A percentile compares a stretch with the other conserved stretches of the same genome.
Conservation (phyloP, 108 stramenopile genomes). For the Discostella pseudostelligera region DNA sequence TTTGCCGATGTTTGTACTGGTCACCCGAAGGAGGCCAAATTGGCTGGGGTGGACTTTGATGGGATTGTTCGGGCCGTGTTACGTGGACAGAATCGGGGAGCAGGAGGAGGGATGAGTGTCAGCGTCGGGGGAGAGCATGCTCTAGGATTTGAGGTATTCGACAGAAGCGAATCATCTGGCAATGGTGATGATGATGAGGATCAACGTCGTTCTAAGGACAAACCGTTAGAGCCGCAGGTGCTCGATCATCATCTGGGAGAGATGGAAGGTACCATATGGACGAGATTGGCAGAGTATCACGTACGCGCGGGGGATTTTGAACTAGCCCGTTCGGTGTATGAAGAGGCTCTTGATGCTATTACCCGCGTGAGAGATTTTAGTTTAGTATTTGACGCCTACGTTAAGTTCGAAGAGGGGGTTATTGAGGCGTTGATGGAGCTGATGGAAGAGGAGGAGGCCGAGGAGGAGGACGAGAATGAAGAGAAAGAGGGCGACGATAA, state of each 20-base stretch:
- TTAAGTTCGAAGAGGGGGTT: slow-evolving; percentile 93
- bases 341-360: slow-evolving; percentile 89
- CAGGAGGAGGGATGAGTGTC: slow-evolving; percentile 7
- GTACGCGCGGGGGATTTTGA: slow-evolving; percentile 96
- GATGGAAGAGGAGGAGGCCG: slow-evolving; percentile 74
- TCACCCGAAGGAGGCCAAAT: slow-evolving; percentile 79
- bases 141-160: slow-evolving; percentile 35
- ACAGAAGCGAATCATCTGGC: slow-evolving; percentile 19
- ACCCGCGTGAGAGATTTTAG: slow-evolving; percentile 96
- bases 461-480: slow-evolving; percentile 42
- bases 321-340: slow-evolving; percentile 92
- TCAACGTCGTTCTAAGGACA: slow-evolving; percentile 19
- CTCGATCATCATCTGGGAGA: slow-evolving; percentile 66
- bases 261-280: slow-evolving; percentile 95
- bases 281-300: slow-evolving; percentile 91
- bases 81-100: slow-evolving; percentile 21
- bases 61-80: slow-evolving; percentile 86
- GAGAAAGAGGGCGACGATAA: too few species aligned
- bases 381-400: slow-evolving; percentile 95
- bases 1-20: slow-evolving; percentile 88
- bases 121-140: slow-evolving; percentile 4
- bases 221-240: slow-evolving; percentile 19
- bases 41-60: slow-evolving; percentile 84
- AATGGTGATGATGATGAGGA: slow-evolving; percentile 21
- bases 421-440: slow-evolving; percentile 88